phyloP scores from a whole-genome alignment of 1,284 basidiomycete species.

The Golubevia pallescens region DNA sequence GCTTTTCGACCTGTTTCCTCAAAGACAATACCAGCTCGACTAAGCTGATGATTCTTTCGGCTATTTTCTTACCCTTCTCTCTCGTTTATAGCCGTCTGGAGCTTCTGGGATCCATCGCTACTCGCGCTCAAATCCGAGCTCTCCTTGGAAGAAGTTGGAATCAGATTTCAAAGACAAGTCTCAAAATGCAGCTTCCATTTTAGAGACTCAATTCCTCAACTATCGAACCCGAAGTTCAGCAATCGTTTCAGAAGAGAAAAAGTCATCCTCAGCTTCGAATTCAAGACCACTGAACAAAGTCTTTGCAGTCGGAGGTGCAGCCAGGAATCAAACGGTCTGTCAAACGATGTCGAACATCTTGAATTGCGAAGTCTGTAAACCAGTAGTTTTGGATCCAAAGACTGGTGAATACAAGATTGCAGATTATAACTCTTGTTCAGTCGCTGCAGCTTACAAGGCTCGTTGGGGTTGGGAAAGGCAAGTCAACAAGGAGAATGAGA shows the following conservation, averaged over 20 bases:
- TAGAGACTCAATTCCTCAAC: slow-evolving; percentile 50
- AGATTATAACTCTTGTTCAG: slow-evolving; percentile 55
- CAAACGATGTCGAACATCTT: slow-evolving; percentile 50
- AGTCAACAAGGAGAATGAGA: slow-evolving; percentile 3
- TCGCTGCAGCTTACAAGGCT: slow-evolving; percentile 57
- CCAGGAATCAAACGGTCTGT: slow-evolving; percentile 40
- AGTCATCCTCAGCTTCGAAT: slow-evolving; percentile 2
- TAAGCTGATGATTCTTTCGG: neutral
- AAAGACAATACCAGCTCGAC: too few species aligned
- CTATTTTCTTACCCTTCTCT: too few species aligned
- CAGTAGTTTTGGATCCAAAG: slow-evolving; percentile 26
- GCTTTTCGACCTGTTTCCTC: too few species aligned
- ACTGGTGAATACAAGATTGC: slow-evolving; percentile 10
- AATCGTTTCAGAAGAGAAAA: slow-evolving; percentile 23
- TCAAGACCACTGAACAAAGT: slow-evolving; percentile 27
- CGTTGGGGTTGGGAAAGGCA: slow-evolving; percentile 40
- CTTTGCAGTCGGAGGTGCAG: slow-evolving; percentile 54
- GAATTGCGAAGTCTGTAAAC: slow-evolving; percentile 40
- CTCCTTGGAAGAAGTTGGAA: slow-evolving; percentile 16
- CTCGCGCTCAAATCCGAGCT: neutral
- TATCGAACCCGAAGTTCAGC: slow-evolving; percentile 35
- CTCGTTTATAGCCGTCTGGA: slow-evolving; percentile 27
- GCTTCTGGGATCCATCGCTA: slow-evolving; percentile 42
- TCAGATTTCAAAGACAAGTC: slow-evolving; percentile 17
- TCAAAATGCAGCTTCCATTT: slow-evolving; percentile 40